Percentiles rank a stretch among this genome's conserved stretches.
Conservation (phyloP, 2,329 filamentous ascomycete genomes). For the Aspergillus latus region DNA sequence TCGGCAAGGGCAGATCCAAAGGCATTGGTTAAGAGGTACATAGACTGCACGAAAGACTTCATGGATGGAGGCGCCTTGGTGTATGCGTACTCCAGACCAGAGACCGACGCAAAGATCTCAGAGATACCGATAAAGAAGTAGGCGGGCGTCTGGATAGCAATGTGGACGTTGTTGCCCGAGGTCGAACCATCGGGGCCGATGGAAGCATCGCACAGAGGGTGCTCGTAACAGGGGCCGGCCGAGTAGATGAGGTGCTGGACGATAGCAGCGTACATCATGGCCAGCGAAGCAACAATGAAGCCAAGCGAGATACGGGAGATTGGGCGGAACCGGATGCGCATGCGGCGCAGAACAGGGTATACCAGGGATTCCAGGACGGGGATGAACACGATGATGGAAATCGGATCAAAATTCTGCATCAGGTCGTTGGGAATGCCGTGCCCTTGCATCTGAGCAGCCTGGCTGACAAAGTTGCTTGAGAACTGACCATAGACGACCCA, state of each 20-base stretch:
- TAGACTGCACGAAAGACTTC: constrained; percentile 61
- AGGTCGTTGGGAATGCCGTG: constrained; percentile 75
- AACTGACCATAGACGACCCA: constrained; percentile 70
- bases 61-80: constrained; percentile 70
- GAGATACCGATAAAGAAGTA: constrained; percentile 50
- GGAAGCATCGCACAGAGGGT: constrained; percentile 36
- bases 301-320: constrained; percentile 73
- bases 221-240: constrained; percentile 53
- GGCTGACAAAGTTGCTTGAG: constrained; percentile 65
- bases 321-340: constrained; percentile 67
- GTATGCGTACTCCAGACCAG: constrained; percentile 70
- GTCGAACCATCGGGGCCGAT: constrained; percentile 30
- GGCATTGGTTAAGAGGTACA: constrained; percentile 60
- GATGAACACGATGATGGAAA: constrained; percentile 73
- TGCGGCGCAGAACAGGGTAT: constrained; percentile 66
- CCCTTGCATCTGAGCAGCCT: constrained; percentile 62
- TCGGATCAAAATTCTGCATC: constrained; percentile 72
- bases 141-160: constrained; percentile 47
- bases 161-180: constrained; percentile 44
- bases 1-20: constrained; percentile 61
- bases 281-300: constrained; percentile 64
- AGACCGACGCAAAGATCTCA: constrained; percentile 65
- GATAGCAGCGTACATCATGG: constrained; percentile 62
- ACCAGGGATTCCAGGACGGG: constrained; percentile 68
- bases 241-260: constrained; percentile 59